These are phyloP conservation scores for Centella asiatica DNA, from an alignment of 129 eudicot genomes.

Conservation along the genomic window DNA sequence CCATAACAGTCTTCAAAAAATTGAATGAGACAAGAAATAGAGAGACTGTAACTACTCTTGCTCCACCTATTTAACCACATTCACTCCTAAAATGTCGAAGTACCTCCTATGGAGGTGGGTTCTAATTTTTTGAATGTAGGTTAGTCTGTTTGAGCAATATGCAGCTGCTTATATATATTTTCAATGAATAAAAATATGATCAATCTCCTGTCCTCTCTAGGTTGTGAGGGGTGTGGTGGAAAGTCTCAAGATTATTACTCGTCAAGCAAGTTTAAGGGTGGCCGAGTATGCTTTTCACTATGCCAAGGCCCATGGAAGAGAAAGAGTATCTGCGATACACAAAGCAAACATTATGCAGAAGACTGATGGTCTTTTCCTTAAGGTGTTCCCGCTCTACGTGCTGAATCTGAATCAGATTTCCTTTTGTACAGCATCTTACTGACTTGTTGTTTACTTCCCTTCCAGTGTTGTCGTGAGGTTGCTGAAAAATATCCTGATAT, in stretches of 20 bases:
- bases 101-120: too few relatives aligned
- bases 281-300: conserved; percentile 97
- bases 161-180: not conserved
- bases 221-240: conserved; percentile 99
- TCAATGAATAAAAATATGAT: not conserved
- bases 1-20: not conserved
- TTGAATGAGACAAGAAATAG: not conserved
- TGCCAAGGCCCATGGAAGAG: conserved; percentile 86
- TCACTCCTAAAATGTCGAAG: not conserved
- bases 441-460: conserved; percentile 2
- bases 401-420: not conserved
- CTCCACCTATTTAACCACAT: too few relatives aligned
- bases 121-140: too few relatives aligned
- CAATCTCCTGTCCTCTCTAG: conserved; percentile 23
- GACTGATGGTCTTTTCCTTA: conserved; percentile 92
- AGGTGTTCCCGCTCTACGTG: conserved; percentile 31
- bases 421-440: conserved; percentile 10
- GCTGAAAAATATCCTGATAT: conserved; percentile 97
- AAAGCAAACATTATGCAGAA: conserved; percentile 99
- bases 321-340: conserved; percentile 95
- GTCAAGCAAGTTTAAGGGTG: conserved; percentile 93
- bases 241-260: conserved; percentile 92
- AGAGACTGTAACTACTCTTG: not conserved
- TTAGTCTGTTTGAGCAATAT: not conserved
- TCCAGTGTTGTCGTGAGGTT: conserved; percentile 95